Percentiles rank a stretch among this genome's conserved stretches.
These are phyloP conservation scores for Solanum rostratum DNA, from an alignment of 257 asterid species.

Conservation along the genomic window DNA sequence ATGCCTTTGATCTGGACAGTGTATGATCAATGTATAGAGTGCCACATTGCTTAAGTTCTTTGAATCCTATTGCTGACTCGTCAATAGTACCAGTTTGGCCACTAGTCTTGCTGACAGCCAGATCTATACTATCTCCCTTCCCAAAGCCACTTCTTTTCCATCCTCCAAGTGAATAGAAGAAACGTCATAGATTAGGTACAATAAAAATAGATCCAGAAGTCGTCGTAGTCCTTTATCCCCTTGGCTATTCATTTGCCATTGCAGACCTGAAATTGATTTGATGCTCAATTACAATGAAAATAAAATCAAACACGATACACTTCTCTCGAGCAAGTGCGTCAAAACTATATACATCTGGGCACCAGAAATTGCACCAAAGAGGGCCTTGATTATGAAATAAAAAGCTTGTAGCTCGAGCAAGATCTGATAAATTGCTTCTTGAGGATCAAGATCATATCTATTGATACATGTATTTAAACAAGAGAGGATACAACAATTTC, in stretches of 20 bases:
- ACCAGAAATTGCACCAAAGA: not conserved
- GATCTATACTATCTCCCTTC: constrained; percentile 72
- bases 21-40: constrained; percentile 64
- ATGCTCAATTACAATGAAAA: not conserved
- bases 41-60: constrained; percentile 41
- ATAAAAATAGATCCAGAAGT: constrained; percentile 63
- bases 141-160: constrained; percentile 91
- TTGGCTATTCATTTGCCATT: constrained; percentile 59
- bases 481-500: not conserved
- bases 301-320: not conserved
- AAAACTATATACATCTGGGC: not conserved
- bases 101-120: constrained; percentile 59
- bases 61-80: constrained; percentile 32
- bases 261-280: constrained; percentile 32
- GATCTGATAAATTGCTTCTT: not conserved
- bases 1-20: constrained; percentile 82
- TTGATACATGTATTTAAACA: not conserved
- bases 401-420: not conserved
- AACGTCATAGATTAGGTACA: constrained; percentile 75
- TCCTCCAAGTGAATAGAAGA: constrained; percentile 84
- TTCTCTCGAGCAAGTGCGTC: not conserved
- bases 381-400: not conserved
- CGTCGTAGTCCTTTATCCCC: constrained; percentile 50
- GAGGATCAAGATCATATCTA: not conserved
- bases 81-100: constrained; percentile 53